These are phyloP conservation scores for Phytophthora hybrid DNA, from an alignment of 352 stramenopile genomes.

Conservation along the genomic window DNA sequence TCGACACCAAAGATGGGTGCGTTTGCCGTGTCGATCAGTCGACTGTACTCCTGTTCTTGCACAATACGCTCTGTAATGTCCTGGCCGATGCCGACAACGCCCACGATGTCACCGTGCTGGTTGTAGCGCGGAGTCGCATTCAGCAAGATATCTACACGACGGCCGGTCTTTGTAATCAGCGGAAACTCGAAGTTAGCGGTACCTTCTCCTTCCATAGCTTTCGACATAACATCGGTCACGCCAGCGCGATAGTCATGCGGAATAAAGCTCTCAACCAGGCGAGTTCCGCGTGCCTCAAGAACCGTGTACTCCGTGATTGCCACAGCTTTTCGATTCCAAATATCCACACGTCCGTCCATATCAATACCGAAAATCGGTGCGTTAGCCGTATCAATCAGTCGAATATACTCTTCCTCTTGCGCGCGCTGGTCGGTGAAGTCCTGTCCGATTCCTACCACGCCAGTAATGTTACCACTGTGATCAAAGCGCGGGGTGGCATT, in stretches of 20 bases:
- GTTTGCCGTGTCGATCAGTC: conserved; percentile 90
- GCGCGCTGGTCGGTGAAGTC: conserved; percentile 86
- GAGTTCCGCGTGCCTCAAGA: conserved; percentile 87
- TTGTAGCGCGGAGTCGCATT: conserved; percentile 88
- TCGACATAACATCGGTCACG: conserved; percentile 70
- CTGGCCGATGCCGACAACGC: conserved; percentile 84
- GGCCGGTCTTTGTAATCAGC: conserved; percentile 80
- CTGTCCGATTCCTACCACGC: conserved; percentile 82
- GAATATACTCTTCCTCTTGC: conserved; percentile 88
- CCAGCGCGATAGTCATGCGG: conserved; percentile 66
- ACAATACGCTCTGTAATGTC: conserved; percentile 86
- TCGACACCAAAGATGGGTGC: conserved; percentile 91
- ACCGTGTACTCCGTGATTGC: conserved; percentile 92
- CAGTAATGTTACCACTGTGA: conserved; percentile 73
- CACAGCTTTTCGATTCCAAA: conserved; percentile 92
- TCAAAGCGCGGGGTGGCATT: conserved; percentile 83
- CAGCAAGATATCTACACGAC: conserved; percentile 83
- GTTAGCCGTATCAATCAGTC: conserved; percentile 92
- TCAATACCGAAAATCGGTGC: conserved; percentile 92
- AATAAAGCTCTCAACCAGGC: conserved; percentile 93
- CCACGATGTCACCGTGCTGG: conserved; percentile 81
- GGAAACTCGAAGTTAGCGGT: conserved; percentile 91
- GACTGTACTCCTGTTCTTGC: conserved; percentile 89
- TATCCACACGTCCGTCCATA: conserved; percentile 82
- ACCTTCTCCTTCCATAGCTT: conserved; percentile 66